Conservation (phyloP, 495 filamentous ascomycete genomes). For the Polyplosphaeria fusca region DNA sequence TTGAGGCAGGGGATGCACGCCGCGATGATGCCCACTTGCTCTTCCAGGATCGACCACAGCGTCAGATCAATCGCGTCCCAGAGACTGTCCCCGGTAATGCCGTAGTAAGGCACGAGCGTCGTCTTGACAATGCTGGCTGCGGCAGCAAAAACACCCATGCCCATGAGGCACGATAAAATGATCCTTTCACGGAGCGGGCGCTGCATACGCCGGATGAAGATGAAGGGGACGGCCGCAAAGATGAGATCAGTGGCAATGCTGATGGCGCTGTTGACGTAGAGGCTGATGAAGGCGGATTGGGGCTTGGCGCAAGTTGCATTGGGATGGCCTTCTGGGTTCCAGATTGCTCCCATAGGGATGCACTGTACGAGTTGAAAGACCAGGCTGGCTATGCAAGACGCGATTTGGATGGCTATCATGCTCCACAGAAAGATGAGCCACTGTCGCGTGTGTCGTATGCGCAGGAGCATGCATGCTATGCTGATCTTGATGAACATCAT, state of each 20-base stretch:
- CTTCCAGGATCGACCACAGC: slow-evolving; percentile 37
- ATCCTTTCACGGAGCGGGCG: slow-evolving; percentile 38
- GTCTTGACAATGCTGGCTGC: slow-evolving; percentile 37
- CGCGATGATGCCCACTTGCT: slow-evolving; percentile 37
- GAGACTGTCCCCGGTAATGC: slow-evolving; percentile 29
- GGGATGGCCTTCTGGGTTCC: slow-evolving; percentile 31
- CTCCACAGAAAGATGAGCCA: slow-evolving; percentile 35
- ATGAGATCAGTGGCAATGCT: slow-evolving; percentile 38
- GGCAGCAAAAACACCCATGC: slow-evolving; percentile 38
- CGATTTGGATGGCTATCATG: slow-evolving; percentile 33
- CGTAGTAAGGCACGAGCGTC: slow-evolving; percentile 31
- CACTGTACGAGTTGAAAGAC: slow-evolving; percentile 37
- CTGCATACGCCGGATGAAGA: slow-evolving; percentile 38
- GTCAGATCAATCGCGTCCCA: slow-evolving; percentile 35
- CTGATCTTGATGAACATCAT: slow-evolving; percentile 40
- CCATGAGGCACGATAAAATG: slow-evolving; percentile 37
- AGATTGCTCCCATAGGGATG: slow-evolving; percentile 33
- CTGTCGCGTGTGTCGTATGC: slow-evolving; percentile 30
- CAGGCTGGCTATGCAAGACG: slow-evolving; percentile 28
- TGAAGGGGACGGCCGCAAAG: slow-evolving; percentile 38
- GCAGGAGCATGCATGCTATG: slow-evolving; percentile 40
- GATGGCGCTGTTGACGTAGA: slow-evolving; percentile 35
- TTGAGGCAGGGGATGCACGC: slow-evolving; percentile 38
- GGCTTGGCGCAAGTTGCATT: slow-evolving; percentile 30
- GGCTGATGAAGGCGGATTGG: slow-evolving; percentile 9